Evolutionary conservation across 139 green algal genomes (phyloP).

Genomic region (Micromonas commoda): DNA sequence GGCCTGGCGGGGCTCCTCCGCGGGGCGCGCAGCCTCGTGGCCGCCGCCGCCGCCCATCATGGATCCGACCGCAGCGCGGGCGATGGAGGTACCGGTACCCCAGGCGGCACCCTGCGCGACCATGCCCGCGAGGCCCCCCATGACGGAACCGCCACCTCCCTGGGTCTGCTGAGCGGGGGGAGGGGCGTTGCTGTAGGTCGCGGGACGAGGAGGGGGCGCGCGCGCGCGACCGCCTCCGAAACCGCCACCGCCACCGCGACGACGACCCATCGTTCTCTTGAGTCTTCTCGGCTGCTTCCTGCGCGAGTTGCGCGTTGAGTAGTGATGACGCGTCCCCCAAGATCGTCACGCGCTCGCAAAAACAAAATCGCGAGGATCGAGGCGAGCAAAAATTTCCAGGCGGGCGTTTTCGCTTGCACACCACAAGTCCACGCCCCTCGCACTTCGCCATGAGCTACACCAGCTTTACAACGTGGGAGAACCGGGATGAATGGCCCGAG

Average conservation of each 20-base stretch:
- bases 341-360: background rate
- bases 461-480: too few species aligned
- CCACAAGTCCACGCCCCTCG: too few species aligned
- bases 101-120: background rate
- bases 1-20: background rate
- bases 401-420: too few species aligned
- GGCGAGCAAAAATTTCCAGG: too few species aligned
- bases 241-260: conserved; percentile 2
- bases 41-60: background rate
- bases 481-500: too few species aligned
- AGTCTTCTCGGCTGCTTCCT: background rate
- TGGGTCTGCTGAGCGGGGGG: background rate
- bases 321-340: background rate
- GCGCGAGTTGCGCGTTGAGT: background rate
- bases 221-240: background rate
- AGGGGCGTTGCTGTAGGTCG: background rate
- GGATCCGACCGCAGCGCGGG: background rate
- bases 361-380: too few species aligned
- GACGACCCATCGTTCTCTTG: background rate
- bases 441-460: too few species aligned
- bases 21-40: background rate
- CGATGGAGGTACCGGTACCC: background rate
- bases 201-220: background rate
- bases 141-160: background rate
- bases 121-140: background rate